Conservation (phyloP, 2,329 filamentous ascomycete species). For the Microdochium trichocladiopsis region DNA sequence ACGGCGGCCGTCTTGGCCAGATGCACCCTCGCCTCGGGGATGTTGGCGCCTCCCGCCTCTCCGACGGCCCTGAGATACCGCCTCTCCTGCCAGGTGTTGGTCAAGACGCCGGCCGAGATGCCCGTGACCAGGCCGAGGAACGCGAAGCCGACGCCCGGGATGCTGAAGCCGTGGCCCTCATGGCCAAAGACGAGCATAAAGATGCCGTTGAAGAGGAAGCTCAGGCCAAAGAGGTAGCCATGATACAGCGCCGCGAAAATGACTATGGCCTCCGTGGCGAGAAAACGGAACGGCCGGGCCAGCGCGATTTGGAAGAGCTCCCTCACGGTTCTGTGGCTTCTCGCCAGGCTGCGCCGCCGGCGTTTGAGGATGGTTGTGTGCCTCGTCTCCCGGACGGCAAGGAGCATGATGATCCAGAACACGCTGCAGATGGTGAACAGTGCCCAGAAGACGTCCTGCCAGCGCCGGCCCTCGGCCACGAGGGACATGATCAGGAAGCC, state of each 20-base stretch:
- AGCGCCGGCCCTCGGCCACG: conserved; percentile 31
- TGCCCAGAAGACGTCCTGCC: conserved; percentile 36
- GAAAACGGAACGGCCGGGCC: conserved; percentile 36
- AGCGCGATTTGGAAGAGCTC: conserved; percentile 33
- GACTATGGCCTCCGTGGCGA: conserved; percentile 37
- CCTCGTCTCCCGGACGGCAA: conserved; percentile 32
- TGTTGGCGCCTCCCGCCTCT: conserved; percentile 19
- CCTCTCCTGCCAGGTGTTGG: conserved; percentile 34
- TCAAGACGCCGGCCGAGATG: conserved; percentile 32
- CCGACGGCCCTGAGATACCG: conserved; percentile 27
- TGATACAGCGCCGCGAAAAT: conserved; percentile 40
- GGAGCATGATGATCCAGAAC: conserved; percentile 32
- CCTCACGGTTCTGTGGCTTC: conserved; percentile 16
- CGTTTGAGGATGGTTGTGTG: conserved; percentile 36
- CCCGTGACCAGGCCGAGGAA: conserved; percentile 28
- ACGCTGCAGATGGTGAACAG: conserved; percentile 34
- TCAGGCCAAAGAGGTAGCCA: conserved; percentile 38
- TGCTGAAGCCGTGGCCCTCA: conserved; percentile 30
- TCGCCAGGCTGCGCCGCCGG: too few relatives aligned
- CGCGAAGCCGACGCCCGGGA: conserved; percentile 27
- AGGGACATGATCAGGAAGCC: conserved; percentile 38
- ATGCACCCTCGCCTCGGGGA: conserved; percentile 33
- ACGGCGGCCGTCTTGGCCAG: conserved; percentile 30
- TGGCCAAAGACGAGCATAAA: conserved; percentile 40
- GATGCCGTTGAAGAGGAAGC: conserved; percentile 40